phyloP scores from a whole-genome alignment of 1,139 yeast species.

The Debaryomyces psychrophilus region DNA sequence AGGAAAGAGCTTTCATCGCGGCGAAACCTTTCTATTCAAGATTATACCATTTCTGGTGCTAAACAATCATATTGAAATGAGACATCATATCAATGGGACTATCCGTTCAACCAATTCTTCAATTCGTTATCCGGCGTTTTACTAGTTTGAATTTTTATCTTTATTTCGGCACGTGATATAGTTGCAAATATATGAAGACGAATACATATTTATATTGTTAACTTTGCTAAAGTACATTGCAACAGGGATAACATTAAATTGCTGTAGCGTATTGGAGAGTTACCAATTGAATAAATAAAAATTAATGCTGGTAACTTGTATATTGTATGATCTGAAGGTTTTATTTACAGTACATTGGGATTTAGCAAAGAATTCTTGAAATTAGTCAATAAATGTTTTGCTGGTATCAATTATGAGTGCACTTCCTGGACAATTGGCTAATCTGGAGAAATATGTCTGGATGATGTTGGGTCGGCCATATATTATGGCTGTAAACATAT shows the following conservation, averaged over 20 bases:
- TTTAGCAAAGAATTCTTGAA: too few relatives aligned
- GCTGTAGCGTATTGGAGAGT: too few relatives aligned
- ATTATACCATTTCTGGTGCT: conserved; percentile 60
- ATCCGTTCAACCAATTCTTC: not conserved
- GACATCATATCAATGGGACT: not conserved
- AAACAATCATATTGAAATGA: conserved; percentile 10
- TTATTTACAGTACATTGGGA: too few relatives aligned
- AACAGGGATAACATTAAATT: too few relatives aligned
- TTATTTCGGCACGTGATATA: not conserved
- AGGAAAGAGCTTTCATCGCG: conserved; percentile 56
- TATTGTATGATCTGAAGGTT: too few relatives aligned
- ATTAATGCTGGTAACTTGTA: too few relatives aligned
- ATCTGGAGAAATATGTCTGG: too few relatives aligned
- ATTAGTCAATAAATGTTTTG: too few relatives aligned
- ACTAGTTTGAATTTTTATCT: not conserved
- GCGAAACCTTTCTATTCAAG: conserved; percentile 57
- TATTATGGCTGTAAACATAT: not conserved
- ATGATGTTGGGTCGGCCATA: not conserved
- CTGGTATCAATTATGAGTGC: too few relatives aligned
- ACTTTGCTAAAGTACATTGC: too few relatives aligned
- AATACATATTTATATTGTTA: not conserved
- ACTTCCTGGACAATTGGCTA: too few relatives aligned
- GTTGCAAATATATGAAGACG: conserved; percentile 1
- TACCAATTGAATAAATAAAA: too few relatives aligned
- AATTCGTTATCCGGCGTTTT: not conserved